These are phyloP conservation scores for Backusella luteola DNA, from an alignment of 192 early-diverging fungal species.

Conservation along the genomic window DNA sequence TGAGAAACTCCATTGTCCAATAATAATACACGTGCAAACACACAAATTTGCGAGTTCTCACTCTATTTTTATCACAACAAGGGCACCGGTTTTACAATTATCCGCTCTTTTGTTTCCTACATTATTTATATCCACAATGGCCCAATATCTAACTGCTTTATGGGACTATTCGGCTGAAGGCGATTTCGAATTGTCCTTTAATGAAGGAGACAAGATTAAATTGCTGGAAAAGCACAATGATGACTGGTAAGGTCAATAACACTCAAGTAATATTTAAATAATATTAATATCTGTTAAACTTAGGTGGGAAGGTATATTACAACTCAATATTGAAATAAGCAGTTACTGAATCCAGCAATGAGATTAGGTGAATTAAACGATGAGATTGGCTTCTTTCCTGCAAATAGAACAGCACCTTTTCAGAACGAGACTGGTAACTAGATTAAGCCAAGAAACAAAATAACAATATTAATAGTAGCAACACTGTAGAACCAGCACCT, in stretches of 20 bases:
- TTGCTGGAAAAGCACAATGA: constrained; percentile 39
- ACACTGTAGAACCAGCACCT: not conserved
- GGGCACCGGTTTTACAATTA: not conserved
- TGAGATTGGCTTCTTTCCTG: constrained; percentile 40
- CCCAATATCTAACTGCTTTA: constrained; percentile 28
- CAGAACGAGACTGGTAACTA: not conserved
- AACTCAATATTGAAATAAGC: not conserved
- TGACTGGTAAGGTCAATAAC: constrained; percentile 27
- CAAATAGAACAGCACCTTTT: constrained; percentile 26
- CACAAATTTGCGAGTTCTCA: not conserved
- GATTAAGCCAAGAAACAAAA: not conserved
- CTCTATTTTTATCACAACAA: not conserved
- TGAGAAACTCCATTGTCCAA: not conserved
- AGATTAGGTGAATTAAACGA: constrained; percentile 33
- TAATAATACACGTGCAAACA: not conserved
- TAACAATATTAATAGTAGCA: not conserved
- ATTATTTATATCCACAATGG: constrained; percentile 15
- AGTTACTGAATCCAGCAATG: not conserved
- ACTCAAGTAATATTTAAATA: not conserved
- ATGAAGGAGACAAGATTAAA: constrained; percentile 35
- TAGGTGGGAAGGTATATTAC: constrained; percentile 27
- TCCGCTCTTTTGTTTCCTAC: not conserved
- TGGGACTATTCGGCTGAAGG: constrained; percentile 41
- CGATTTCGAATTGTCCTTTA: constrained; percentile 36
- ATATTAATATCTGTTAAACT: not conserved